Conservation (phyloP, 768 basidiomycete species). For the Rickenella mellea region DNA sequence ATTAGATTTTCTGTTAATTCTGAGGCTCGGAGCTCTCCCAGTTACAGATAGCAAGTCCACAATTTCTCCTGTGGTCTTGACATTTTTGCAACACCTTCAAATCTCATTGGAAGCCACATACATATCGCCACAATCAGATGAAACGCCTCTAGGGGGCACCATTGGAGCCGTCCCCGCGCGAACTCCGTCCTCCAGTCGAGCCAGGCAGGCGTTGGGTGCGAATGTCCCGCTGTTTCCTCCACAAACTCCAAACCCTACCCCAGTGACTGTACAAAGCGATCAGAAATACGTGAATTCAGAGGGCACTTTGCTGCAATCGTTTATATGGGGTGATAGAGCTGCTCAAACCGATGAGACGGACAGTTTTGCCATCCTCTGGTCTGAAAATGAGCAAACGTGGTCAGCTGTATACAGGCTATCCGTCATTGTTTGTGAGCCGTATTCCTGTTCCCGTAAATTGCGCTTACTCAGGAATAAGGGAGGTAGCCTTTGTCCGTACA, state of each 20-base stretch:
- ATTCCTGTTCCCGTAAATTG: not conserved
- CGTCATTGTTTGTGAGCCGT: constrained; percentile 66
- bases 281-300: constrained; percentile 69
- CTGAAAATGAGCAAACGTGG: constrained; percentile 52
- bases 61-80: constrained; percentile 32
- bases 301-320: constrained; percentile 61
- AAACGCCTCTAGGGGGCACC: constrained; percentile 26
- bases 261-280: constrained; percentile 63
- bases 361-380: constrained; percentile 60
- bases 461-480: constrained; percentile 3
- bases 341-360: constrained; percentile 30
- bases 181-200: constrained; percentile 42
- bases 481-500: constrained; percentile 64
- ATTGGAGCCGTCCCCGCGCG: constrained; percentile 32
- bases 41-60: constrained; percentile 26
- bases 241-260: constrained; percentile 76
- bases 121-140: constrained; percentile 39
- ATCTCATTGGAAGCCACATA: constrained; percentile 77
- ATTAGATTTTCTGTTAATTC: constrained; percentile 21
- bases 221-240: constrained; percentile 69
- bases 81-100: constrained; percentile 62
- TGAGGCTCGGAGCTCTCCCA: constrained; percentile 17
- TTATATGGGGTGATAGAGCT: constrained; percentile 63
- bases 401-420: constrained; percentile 71
- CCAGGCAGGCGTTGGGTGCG: constrained; percentile 24